phyloP scores from a whole-genome alignment of 768 basidiomycete genomes.

The Suillus plorans region DNA sequence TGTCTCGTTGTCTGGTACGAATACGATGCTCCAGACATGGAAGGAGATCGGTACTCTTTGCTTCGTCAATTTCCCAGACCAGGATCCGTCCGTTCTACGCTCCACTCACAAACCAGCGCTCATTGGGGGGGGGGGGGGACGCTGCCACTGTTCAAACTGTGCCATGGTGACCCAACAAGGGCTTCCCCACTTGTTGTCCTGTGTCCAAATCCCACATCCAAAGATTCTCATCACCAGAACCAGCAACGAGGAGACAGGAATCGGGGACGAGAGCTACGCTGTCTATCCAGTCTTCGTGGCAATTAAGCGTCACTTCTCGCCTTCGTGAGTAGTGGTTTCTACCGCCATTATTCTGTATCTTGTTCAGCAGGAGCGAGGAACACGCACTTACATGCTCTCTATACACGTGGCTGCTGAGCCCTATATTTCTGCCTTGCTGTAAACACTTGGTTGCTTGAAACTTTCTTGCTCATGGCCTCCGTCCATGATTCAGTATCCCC shows the following conservation, averaged over 20 bases:
- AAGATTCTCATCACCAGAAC: not conserved
- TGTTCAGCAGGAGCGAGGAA: not conserved
- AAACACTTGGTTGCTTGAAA: not conserved
- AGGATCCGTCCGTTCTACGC: not conserved
- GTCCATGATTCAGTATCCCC: not conserved
- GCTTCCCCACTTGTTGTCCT: not conserved
- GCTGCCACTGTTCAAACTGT: not conserved
- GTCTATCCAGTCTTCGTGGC: not conserved
- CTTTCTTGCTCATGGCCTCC: not conserved
- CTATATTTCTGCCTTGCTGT: not conserved
- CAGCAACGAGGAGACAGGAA: not conserved
- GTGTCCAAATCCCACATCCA: not conserved
- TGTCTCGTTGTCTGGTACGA: not conserved
- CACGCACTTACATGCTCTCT: not conserved
- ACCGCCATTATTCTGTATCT: not conserved
- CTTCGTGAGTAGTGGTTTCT: not conserved
- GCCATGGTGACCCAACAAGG: not conserved
- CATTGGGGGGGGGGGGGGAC: not conserved
- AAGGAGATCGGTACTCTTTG: not conserved
- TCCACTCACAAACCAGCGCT: not conserved
- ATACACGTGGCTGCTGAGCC: not conserved
- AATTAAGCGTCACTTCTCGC: not conserved
- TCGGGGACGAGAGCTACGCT: not conserved
- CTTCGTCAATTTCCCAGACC: not conserved
- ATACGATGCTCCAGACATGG: not conserved